Evolutionary conservation across 345 rosid genomes (phyloP), one percentile per base, ranked within the genome.

Genomic region (Murraya paniculata): DNA sequence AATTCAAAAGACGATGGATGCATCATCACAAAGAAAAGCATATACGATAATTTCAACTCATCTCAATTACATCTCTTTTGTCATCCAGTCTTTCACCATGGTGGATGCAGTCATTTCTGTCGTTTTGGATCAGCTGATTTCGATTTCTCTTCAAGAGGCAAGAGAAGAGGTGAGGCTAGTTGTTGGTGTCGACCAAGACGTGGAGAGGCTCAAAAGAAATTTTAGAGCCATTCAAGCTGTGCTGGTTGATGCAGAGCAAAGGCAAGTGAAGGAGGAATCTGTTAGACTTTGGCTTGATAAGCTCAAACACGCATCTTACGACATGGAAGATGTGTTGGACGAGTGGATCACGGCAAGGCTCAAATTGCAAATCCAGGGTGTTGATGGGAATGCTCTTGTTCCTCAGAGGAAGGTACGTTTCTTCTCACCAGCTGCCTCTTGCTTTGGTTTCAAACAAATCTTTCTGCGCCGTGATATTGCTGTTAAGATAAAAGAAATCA

Each of bases 321-420:
- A 72, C 76, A 71, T 50, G 38, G 74, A 71, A 19, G 74, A 71
- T 50, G 65, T 58, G 65, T 36, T 72, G 50, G 76, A 72, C 58
- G 76, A 72, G n/a, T 72, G 76, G 76, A 57, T 13, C 53, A 72
- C 76, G 2, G 76, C 76, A 35, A 72, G 39, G 41, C 41, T 74
- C 10, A 62, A 74, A 30, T 2, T 74, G 60, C 59, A 45, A 30
- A 62, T 39, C 9, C 28, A 74, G 60, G 70, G 59, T 9, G 39
- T 6, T 57, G 66, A 58, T 53, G 57, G 7, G 22, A 53, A 53
- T 53, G 50, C n/a, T 31, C 64, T 55, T 22, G 18, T 30, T 24
- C 2, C 4, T 38, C 55, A 65, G 18, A 72, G n/a, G 53, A 72
- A 72, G 64, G 75, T 72, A 10, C 35, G 64, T 5, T 33, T 6